These are phyloP conservation scores for Cyclotella atomus DNA, from an alignment of 108 stramenopile species.

Conservation along the genomic window DNA sequence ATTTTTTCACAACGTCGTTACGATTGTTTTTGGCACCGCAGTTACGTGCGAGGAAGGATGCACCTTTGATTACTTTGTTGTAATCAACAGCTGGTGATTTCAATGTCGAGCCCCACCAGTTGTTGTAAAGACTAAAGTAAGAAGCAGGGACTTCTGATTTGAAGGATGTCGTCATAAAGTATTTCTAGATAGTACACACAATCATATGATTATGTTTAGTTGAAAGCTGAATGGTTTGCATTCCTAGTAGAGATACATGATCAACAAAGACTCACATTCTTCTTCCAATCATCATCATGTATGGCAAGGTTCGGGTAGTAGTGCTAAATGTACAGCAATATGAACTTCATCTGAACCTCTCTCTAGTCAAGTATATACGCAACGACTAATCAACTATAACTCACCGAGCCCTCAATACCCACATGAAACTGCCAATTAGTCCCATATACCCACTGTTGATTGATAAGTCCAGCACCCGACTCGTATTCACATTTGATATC, in stretches of 20 bases:
- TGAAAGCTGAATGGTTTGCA: not conserved
- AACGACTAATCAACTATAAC: not conserved
- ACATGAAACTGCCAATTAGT: conserved; percentile 19
- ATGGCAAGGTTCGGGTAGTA: conserved; percentile 5
- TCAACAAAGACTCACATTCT: conserved; percentile 16
- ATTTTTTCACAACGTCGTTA: conserved; percentile 53
- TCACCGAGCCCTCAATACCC: conserved; percentile 22
- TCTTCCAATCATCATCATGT: conserved; percentile 17
- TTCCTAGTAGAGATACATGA: not conserved
- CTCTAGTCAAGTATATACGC: not conserved
- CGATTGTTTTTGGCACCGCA: conserved; percentile 61
- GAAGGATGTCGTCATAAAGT: conserved; percentile 76
- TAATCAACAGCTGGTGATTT: conserved; percentile 54
- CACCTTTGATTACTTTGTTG: conserved; percentile 62
- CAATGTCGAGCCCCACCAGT: conserved; percentile 52
- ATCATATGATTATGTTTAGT: too few species aligned
- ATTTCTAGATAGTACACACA: conserved; percentile 28
- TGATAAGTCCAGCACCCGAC: not conserved
- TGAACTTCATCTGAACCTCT: not conserved
- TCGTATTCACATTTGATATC: conserved; percentile 19
- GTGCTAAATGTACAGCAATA: not conserved
- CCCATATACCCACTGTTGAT: conserved; percentile 13
- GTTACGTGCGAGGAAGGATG: conserved; percentile 70
- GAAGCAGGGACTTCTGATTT: conserved; percentile 66
- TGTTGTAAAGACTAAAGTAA: conserved; percentile 41